phyloP scores from a whole-genome alignment of 345 rosid species.

The Ricinus communis region DNA sequence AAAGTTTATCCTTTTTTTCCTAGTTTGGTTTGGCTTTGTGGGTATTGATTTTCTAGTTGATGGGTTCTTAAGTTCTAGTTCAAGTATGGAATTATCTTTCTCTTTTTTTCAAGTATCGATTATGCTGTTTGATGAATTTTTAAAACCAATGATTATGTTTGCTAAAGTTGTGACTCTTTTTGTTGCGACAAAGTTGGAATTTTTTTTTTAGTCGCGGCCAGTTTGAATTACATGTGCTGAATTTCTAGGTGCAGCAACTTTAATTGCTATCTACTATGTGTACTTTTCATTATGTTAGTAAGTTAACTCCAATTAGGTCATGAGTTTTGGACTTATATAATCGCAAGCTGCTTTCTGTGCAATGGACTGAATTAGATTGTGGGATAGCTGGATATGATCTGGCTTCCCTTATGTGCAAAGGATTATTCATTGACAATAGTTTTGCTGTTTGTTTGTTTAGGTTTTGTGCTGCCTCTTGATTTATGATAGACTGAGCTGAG shows the following conservation, averaged over 20 bases:
- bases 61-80: too few relatives aligned
- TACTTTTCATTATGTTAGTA: background rate
- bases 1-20: slow-evolving; percentile 2
- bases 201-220: background rate
- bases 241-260: background rate
- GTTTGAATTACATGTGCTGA: slow-evolving; percentile 4
- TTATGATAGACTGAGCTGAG: background rate
- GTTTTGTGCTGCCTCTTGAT: background rate
- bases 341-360: too few relatives aligned
- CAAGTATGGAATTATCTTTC: too few relatives aligned
- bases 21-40: slow-evolving; percentile 15
- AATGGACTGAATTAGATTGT: background rate
- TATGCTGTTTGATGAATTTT: slow-evolving; percentile 5
- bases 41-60: slow-evolving; percentile 3
- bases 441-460: background rate
- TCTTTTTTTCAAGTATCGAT: too few relatives aligned
- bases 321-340: background rate
- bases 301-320: background rate
- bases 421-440: background rate
- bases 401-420: background rate
- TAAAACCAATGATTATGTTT: background rate
- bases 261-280: background rate
- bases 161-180: too few relatives aligned
- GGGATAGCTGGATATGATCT: background rate
- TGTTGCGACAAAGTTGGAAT: too few relatives aligned